Evolutionary conservation across 1,284 basidiomycete genomes (phyloP).

Genomic region (Mycena sp.): DNA sequence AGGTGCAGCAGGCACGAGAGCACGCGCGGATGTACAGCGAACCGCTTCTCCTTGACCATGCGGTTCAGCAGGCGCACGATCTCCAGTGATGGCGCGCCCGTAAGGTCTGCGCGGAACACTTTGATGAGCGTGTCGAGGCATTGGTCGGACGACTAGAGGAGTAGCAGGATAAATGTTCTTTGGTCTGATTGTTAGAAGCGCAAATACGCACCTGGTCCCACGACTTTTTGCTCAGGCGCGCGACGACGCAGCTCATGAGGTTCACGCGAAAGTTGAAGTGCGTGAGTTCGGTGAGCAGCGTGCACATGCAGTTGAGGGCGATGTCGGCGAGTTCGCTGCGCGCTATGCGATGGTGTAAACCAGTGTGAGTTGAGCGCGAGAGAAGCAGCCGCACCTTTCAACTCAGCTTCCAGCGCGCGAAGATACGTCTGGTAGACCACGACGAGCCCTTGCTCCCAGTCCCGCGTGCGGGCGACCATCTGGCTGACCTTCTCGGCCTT

Average conservation of each 20-base stretch:
- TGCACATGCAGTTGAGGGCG: constrained; percentile 88
- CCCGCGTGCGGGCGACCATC: constrained; percentile 88
- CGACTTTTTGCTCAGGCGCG: constrained; percentile 83
- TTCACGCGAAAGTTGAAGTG: constrained; percentile 99
- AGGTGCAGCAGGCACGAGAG: constrained; percentile 88
- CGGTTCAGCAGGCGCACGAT: constrained; percentile 92
- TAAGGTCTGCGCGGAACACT: constrained; percentile 85
- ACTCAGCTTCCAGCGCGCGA: constrained; percentile 84
- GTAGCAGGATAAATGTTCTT: constrained; percentile 2
- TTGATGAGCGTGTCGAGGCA: constrained; percentile 85
- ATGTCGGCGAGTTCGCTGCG: constrained; percentile 78
- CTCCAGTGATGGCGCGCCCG: constrained; percentile 87
- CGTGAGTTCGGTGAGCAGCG: constrained; percentile 82
- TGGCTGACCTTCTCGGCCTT: constrained; percentile 95
- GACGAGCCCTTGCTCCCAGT: constrained; percentile 98
- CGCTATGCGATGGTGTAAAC: constrained; percentile 54
- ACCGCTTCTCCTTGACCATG: constrained; percentile 96
- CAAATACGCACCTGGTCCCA: constrained; percentile 81
- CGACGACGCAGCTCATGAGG: constrained; percentile 89
- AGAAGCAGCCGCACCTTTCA: constrained; percentile 72
- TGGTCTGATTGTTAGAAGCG: neutral
- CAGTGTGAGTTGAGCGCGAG: constrained; percentile 28
- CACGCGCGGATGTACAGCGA: constrained; percentile 90
- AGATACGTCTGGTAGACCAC: constrained; percentile 91
- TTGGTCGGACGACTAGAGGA: constrained; percentile 73